Percentiles rank a stretch among this genome's conserved stretches.
Evolutionary conservation across 2,329 filamentous ascomycete species (phyloP).

Genomic region (Verticillium tricorpus): DNA sequence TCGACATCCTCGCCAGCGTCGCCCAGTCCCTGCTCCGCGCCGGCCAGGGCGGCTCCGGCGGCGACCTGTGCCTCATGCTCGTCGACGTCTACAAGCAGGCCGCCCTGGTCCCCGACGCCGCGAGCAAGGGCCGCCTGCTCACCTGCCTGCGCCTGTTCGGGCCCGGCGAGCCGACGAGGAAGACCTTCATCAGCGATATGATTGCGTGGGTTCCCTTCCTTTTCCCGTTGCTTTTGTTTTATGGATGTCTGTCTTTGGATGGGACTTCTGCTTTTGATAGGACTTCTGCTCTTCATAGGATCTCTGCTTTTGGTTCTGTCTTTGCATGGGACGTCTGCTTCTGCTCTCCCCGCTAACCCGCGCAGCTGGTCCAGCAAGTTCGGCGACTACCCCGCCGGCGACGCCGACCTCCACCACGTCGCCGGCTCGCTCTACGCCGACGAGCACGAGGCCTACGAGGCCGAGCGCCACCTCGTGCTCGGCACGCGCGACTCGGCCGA

Average conservation of each 20-base stretch:
- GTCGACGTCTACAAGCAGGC: constrained; percentile 90
- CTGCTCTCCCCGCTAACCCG: not conserved
- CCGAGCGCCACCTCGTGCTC: constrained; percentile 82
- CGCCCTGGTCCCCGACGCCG: constrained; percentile 70
- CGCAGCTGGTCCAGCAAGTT: constrained; percentile 76
- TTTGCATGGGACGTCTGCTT: too few relatives aligned
- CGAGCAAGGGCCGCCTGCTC: constrained; percentile 69
- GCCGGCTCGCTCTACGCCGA: constrained; percentile 85
- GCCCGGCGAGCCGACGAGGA: constrained; percentile 79
- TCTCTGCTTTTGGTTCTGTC: not conserved
- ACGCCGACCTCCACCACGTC: constrained; percentile 92
- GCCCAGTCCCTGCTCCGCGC: constrained; percentile 82
- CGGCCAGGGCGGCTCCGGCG: constrained; percentile 89
- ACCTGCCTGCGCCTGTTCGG: constrained; percentile 78
- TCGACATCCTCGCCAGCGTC: constrained; percentile 81
- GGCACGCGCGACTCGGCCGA: constrained; percentile 87
- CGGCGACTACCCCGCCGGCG: constrained; percentile 84
- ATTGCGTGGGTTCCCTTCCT: constrained; percentile 47
- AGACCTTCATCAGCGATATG: constrained; percentile 85
- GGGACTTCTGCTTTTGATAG: constrained; percentile 7
- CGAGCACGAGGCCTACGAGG: constrained; percentile 88
- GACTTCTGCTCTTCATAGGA: not conserved
- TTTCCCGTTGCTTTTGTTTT: not conserved
- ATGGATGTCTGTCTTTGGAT: too few relatives aligned
- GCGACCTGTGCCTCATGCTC: constrained; percentile 82